phyloP scores from a whole-genome alignment of 345 rosid species.

The Salix viminalis region DNA sequence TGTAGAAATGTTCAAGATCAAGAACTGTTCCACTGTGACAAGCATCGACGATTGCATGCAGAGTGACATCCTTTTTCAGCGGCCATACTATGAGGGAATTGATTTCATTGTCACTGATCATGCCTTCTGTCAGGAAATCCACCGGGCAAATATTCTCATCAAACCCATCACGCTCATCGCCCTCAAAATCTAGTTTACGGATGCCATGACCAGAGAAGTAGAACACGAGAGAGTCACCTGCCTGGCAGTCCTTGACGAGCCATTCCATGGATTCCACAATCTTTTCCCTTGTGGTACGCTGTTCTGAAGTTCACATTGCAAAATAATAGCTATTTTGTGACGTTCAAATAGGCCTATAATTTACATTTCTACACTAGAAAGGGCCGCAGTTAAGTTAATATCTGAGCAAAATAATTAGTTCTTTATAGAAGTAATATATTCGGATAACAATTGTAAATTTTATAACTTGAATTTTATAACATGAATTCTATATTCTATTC shows the following conservation, averaged over 20 bases:
- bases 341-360: no score
- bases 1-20: constrained; percentile 44
- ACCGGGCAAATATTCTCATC: constrained; percentile 55
- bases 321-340: no score
- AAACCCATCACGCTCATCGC: constrained; percentile 56
- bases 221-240: constrained; percentile 50
- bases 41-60: constrained; percentile 63
- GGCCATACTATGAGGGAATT: constrained; percentile 46
- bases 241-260: constrained; percentile 41
- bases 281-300: constrained; percentile 43
- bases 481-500: no score
- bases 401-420: no score
- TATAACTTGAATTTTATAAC: no score
- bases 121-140: constrained; percentile 45
- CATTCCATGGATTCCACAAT: constrained; percentile 38
- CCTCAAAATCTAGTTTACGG: constrained; percentile 31
- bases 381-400: no score
- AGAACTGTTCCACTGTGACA: constrained; percentile 73
- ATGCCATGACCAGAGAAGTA: constrained; percentile 63
- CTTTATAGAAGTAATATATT: no score
- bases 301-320: constrained; percentile 23
- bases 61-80: constrained; percentile 40
- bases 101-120: constrained; percentile 45
- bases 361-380: no score
- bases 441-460: no score